Percentiles rank a stretch among this genome's conserved stretches.
Conservation (phyloP, 2,329 filamentous ascomycete genomes). For the Scedosporium minutisporum region DNA sequence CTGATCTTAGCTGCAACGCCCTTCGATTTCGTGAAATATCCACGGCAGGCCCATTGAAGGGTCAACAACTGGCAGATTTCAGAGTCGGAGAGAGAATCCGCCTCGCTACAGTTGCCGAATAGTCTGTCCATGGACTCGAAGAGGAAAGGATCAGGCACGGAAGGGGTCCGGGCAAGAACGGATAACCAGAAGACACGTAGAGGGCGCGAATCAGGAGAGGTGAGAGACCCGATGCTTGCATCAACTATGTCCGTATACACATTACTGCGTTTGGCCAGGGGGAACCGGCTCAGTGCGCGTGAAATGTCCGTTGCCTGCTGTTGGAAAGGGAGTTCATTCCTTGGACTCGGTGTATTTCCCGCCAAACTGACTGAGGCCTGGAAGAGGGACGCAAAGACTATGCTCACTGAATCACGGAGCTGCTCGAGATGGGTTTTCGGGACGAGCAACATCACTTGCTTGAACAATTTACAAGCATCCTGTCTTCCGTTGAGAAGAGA, state of each 20-base stretch:
- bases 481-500: constrained; percentile 5
- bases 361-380: not conserved
- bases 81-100: constrained; percentile 4
- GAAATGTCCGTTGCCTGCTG: constrained; percentile 5
- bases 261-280: not conserved
- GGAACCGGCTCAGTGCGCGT: constrained; percentile 4
- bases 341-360: not conserved
- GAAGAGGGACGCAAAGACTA: not conserved
- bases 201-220: not conserved
- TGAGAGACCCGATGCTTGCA: not conserved
- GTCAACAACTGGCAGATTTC: constrained; percentile 13
- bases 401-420: not conserved
- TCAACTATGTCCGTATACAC: not conserved
- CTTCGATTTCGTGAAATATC: constrained; percentile 4
- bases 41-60: constrained; percentile 14
- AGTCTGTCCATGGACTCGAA: constrained; percentile 10
- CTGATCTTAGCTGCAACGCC: not conserved
- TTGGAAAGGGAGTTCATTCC: constrained; percentile 5
- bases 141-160: constrained; percentile 9
- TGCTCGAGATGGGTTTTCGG: not conserved
- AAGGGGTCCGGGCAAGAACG: constrained; percentile 12
- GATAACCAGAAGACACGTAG: constrained; percentile 11
- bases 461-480: constrained; percentile 2
- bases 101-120: constrained; percentile 2
- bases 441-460: constrained; percentile 6